A percentile compares a stretch with the other conserved stretches of the same genome.
Evolutionary conservation across 257 asterid species (phyloP).

Genomic region (Verbascum thapsus): DNA sequence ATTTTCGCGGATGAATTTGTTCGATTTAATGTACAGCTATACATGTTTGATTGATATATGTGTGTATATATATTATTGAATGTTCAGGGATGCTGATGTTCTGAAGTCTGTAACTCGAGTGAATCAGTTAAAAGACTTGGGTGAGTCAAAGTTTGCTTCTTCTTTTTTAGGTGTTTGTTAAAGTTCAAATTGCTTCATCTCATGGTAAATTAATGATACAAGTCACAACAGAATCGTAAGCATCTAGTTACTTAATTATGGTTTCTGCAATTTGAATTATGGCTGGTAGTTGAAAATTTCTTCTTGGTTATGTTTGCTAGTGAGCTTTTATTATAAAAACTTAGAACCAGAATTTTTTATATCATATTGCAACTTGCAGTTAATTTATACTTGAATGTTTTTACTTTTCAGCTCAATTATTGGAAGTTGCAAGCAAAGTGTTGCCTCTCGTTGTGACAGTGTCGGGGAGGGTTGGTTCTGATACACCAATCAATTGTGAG

Average conservation of each 20-base stretch:
- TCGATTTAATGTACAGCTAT: not conserved
- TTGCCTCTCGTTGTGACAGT: constrained; percentile 87
- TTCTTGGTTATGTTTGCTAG: not conserved
- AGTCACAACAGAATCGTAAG: not conserved
- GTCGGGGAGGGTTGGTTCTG: constrained; percentile 95
- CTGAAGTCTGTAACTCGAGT: constrained; percentile 88
- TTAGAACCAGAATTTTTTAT: not conserved
- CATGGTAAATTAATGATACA: not conserved
- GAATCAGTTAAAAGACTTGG: constrained; percentile 86
- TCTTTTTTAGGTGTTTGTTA: not conserved
- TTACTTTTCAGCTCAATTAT: constrained; percentile 62
- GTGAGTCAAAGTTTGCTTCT: constrained; percentile 42
- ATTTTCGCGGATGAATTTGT: not conserved
- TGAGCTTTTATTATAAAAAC: not conserved
- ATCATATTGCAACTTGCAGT: not conserved
- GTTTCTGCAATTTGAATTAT: constrained; percentile 19
- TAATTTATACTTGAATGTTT: constrained; percentile 17
- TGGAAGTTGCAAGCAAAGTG: constrained; percentile 81
- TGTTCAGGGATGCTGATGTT: constrained; percentile 76
- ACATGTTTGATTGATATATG: constrained; percentile 6
- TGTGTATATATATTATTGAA: not conserved
- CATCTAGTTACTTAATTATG: not conserved
- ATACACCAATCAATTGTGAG: constrained; percentile 83
- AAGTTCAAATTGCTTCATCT: too few species aligned
- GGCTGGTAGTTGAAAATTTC: constrained; percentile 10